Evolutionary conservation across 1,284 basidiomycete genomes (phyloP).

Genomic region (Fomitiporia mediterranea): DNA sequence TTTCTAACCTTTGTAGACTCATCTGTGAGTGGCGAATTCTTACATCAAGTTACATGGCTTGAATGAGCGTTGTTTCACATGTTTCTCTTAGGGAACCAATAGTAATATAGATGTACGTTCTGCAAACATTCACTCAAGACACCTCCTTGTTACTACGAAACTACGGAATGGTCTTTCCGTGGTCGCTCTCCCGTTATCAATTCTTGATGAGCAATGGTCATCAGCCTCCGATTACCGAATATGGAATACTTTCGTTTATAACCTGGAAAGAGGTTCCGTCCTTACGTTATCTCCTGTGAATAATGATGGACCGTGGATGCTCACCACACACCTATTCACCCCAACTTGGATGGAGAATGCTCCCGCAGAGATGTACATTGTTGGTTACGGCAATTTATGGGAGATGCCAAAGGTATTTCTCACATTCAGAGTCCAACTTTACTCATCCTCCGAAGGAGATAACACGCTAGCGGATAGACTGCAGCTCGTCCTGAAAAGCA

Average conservation of each 20-base stretch:
- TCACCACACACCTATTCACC: not conserved
- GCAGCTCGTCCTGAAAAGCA: not conserved
- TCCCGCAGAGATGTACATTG: not conserved
- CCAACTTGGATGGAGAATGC: not conserved
- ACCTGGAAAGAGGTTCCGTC: not conserved
- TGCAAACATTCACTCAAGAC: not conserved
- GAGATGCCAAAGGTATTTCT: not conserved
- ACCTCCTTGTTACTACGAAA: not conserved
- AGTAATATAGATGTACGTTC: not conserved
- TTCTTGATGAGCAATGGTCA: slow-evolving; percentile 1
- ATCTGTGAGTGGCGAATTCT: not conserved
- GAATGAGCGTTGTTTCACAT: not conserved
- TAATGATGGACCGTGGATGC: not conserved
- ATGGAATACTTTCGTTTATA: not conserved
- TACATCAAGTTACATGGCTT: not conserved
- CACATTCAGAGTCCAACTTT: not conserved
- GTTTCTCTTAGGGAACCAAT: not conserved
- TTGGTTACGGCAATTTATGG: not conserved
- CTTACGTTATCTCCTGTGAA: not conserved
- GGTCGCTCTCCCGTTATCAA: not conserved
- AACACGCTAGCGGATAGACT: not conserved
- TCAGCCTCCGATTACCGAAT: not conserved
- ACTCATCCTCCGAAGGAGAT: not conserved
- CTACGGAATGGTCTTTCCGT: not conserved
- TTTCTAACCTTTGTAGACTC: not conserved